phyloP scores from a whole-genome alignment of 140 eudicot genomes.

The Senecio squalidus region DNA sequence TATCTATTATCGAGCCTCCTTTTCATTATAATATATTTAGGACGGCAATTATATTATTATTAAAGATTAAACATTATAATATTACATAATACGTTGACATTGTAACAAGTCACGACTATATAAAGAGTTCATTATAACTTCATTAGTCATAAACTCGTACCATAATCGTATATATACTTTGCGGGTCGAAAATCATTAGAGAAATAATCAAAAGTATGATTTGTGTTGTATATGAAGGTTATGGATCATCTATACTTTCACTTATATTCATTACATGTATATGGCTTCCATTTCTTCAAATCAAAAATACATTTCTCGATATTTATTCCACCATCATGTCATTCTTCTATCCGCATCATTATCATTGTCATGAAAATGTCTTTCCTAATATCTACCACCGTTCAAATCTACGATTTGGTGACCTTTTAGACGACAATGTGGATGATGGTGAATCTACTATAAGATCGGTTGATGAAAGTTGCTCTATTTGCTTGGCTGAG shows the following conservation, averaged over 20 bases:
- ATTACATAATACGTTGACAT: constrained; percentile 9
- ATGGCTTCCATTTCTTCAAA: constrained; percentile 32
- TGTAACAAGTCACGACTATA: constrained; percentile 9
- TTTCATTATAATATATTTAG: constrained; percentile 18
- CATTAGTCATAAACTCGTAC: background rate
- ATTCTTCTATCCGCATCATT: constrained; percentile 13
- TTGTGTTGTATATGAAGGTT: constrained; percentile 33
- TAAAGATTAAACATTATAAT: background rate
- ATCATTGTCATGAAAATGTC: background rate
- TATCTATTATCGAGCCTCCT: constrained; percentile 17
- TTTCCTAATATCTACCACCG: constrained; percentile 17
- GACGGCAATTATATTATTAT: background rate
- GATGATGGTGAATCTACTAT: constrained; percentile 1
- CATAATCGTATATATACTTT: constrained; percentile 13
- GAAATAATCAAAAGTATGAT: constrained; percentile 18
- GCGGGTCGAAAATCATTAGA: constrained; percentile 11
- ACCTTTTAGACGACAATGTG: background rate
- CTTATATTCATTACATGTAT: constrained; percentile 34
- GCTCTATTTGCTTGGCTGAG: constrained; percentile 40
- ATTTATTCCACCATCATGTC: constrained; percentile 6
- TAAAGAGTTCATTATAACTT: background rate
- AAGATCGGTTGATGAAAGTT: constrained; percentile 24
- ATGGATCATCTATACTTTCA: constrained; percentile 28
- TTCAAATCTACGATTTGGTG: constrained; percentile 8
- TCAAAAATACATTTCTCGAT: constrained; percentile 23